These are phyloP conservation scores for Gyrodon lividus DNA, from an alignment of 768 basidiomycete genomes.

Conservation along the genomic window DNA sequence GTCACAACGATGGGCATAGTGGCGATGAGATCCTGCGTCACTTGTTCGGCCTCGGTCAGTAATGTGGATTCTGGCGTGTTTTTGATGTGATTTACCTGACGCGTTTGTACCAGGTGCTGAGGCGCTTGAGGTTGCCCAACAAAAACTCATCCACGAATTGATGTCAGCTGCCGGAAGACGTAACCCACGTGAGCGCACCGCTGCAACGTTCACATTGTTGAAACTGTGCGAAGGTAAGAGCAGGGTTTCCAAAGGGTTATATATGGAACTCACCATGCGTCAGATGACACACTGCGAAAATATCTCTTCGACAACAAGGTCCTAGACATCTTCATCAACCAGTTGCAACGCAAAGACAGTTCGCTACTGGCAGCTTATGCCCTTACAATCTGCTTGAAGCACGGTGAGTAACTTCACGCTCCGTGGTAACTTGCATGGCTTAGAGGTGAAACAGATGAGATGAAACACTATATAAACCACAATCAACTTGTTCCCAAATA, in stretches of 20 bases:
- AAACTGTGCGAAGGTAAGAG: slow-evolving; percentile 21
- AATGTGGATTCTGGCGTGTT: background rate
- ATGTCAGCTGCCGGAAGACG: background rate
- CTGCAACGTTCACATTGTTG: slow-evolving; percentile 22
- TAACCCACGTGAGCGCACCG: slow-evolving; percentile 18
- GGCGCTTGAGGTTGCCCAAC: slow-evolving; percentile 2
- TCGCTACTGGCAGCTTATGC: slow-evolving; percentile 25
- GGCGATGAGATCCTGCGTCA: slow-evolving; percentile 4
- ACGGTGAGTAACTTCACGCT: slow-evolving; percentile 7
- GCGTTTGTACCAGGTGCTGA: slow-evolving; percentile 3
- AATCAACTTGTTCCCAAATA: slow-evolving; percentile 11
- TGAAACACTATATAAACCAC: slow-evolving; percentile 10
- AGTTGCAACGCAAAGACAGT: slow-evolving; percentile 13
- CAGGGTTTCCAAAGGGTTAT: background rate
- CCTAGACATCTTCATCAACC: slow-evolving; percentile 12
- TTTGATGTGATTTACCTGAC: background rate
- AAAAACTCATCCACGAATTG: slow-evolving; percentile 13
- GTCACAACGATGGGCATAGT: background rate
- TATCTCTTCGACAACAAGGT: slow-evolving; percentile 9
- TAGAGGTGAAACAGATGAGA: slow-evolving; percentile 8
- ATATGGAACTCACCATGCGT: background rate
- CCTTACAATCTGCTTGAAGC: slow-evolving; percentile 13
- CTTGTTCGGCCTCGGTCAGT: slow-evolving; percentile 21
- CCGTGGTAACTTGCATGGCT: background rate
- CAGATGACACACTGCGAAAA: slow-evolving; percentile 6